A percentile compares a stretch with the other conserved stretches of the same genome.
Evolutionary conservation across 257 asterid species (phyloP).

Genomic region (Solanum sejunctum): DNA sequence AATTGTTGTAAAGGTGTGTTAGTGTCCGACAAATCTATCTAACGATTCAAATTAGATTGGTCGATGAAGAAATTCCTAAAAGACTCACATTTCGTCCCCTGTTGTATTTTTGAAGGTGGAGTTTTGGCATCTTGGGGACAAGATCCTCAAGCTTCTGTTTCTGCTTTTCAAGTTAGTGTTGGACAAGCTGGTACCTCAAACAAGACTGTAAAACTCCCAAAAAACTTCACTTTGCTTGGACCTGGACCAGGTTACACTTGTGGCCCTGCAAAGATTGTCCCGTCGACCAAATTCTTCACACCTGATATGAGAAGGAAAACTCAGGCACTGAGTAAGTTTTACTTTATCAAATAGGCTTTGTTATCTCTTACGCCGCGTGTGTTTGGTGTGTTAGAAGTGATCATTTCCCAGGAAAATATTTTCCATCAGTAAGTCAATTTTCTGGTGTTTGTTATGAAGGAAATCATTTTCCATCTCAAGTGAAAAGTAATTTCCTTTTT

Average conservation of each 20-base stretch:
- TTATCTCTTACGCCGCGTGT: background rate
- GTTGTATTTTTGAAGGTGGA: background rate
- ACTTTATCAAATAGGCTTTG: background rate
- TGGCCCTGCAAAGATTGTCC: constrained; percentile 63
- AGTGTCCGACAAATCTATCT: background rate
- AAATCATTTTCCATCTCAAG: background rate
- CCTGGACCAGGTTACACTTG: constrained; percentile 73
- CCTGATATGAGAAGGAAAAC: constrained; percentile 57
- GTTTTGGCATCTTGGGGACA: constrained; percentile 57
- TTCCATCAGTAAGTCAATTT: background rate
- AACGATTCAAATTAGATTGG: background rate
- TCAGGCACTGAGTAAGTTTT: constrained; percentile 48
- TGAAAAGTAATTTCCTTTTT: background rate
- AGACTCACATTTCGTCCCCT: background rate
- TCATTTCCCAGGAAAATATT: background rate
- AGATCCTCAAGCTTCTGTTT: constrained; percentile 41
- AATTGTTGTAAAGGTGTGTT: constrained; percentile 61
- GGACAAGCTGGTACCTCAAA: constrained; percentile 71
- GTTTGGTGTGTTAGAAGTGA: background rate
- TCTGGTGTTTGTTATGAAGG: background rate
- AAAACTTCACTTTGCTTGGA: constrained; percentile 51
- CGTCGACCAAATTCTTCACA: constrained; percentile 48
- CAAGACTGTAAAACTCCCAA: constrained; percentile 62
- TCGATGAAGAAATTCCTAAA: background rate
- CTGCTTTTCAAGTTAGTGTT: constrained; percentile 48